Evolutionary conservation across 1,139 yeast genomes (phyloP).

Genomic region (Casaregolazyma lundiana): DNA sequence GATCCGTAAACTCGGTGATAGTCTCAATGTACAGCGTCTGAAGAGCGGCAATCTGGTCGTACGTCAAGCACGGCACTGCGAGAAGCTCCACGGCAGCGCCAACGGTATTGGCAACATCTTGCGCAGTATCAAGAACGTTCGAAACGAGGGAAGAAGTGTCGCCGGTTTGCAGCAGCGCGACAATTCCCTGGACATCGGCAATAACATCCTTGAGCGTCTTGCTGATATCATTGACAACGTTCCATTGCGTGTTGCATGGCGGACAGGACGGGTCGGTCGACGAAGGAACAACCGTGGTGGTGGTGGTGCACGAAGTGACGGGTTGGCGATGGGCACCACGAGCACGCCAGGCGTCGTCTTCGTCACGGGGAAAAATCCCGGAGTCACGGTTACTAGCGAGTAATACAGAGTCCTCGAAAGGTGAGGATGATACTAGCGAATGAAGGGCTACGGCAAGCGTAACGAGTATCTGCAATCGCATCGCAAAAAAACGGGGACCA

Average conservation of each 20-base stretch:
- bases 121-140: neutral
- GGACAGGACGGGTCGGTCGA: neutral
- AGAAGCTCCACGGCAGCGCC: neutral
- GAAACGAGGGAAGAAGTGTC: neutral
- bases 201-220: neutral
- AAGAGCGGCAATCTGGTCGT: neutral
- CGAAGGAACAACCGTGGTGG: neutral
- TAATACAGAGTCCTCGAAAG: too few relatives aligned
- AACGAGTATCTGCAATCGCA: too few relatives aligned
- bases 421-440: too few relatives aligned
- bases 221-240: neutral
- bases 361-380: too few relatives aligned
- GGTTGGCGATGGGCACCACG: neutral
- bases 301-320: neutral
- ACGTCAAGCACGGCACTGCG: neutral
- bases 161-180: neutral
- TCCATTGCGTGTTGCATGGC: neutral
- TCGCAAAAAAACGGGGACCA: too few relatives aligned
- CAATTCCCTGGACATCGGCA: neutral
- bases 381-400: too few relatives aligned
- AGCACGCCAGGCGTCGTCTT: neutral
- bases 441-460: too few relatives aligned
- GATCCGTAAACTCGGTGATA: neutral
- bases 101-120: neutral
- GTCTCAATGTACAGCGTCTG: neutral